Evolutionary conservation across 2,329 filamentous ascomycete genomes (phyloP), one percentile per base, ranked within the genome.

Genomic region (Alternaria sp.): DNA sequence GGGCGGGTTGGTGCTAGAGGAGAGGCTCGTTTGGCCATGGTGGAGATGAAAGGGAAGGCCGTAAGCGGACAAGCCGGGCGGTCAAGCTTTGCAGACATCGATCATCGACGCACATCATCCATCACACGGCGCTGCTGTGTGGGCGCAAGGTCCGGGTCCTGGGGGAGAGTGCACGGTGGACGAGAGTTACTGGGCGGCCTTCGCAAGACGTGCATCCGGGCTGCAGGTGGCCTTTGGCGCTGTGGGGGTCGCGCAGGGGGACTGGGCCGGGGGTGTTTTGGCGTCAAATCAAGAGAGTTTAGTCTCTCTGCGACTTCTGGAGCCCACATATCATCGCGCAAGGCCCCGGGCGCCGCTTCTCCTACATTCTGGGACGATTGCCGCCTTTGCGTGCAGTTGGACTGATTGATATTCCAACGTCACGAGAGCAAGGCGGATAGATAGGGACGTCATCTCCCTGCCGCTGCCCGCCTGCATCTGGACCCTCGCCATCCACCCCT

Each of bases 181-280:
- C 28, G 55, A 49, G 23, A 19, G 13, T 25, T 15, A 47, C 43
- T 57, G 40, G 57, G 57, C 46, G 56, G 40, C 47, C 19, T 44
- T 59, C 43, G 50, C 52, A 55, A 65, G 46, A 65, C 44, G 59
- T 66, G 69, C 69, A 62, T 69, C 59, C 59, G 69, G 66, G 68
- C 60, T 72, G 69, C 68, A 72, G 69, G 65, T 66, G 67, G 66
- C 62, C 65, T 63, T 62, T 57, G 63, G 63, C 57, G 28, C 46
- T 65, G 70, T 71, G 70, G 67, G 70, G 67, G 69, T 49, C 44
- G 58, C 52, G 64, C 64, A 67, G 68, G 68, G 68, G 68, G 67
- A 54, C 43, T 28, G 52, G 40, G 58, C 55, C 59, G 43, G 59
- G 56, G 52, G 47, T 49, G 26, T 28, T 45, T 49, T 61, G 60